Base-by-base conservation (phyloP, 2,329 filamentous ascomycete species). In the Calonectria henricotiae region DNA sequence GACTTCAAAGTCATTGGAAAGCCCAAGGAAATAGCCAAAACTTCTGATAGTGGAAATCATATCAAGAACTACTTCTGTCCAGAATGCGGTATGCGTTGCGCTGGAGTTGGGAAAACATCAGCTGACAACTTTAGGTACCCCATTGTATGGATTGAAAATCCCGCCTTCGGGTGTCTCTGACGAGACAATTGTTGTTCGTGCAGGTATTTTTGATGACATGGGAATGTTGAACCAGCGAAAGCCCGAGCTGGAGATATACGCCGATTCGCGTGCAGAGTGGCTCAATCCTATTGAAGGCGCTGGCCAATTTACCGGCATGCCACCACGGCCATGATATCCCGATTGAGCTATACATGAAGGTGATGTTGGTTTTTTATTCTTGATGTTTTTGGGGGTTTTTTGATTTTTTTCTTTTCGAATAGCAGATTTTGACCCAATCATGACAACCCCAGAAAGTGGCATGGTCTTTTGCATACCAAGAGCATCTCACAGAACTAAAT, bases 51-150 rank as follows among this genome's bases (percentile, higher is more conserved):
- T 35, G 51, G 51, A 25, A 58, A 58, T 9, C 51, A 58, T 15
- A 25, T 58, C 20, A 58, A 58, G 13, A 58, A 58, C 32, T 58
- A 58, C 51, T 58, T 58, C 12, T 58, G 51, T 25, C 51, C 51
- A 4, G 51, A 58, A 20, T 58, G 51, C 51, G 51, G 51, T 58
- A n/a, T 17, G 51, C 25, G 20, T 37, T 15, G 6, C 7, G 20
- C 5, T 8, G 12, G 6, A 13, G 8, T 7, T 1, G 23, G 20
- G 11, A 27, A 3, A 25, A 5, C 4, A 23, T 23, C 27, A 8
- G 20, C 51, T 58, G 51, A 58, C 35, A 23, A 39, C 5, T 8
- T 39, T 58, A 58, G 51, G 51, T 11, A 58, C 51, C 6, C 51
- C 51, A 58, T 5, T 58, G 3, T 58, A 58, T 39, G 51, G 51